These are phyloP conservation scores for Hygrocybe punicea DNA, from an alignment of 768 basidiomycete genomes.

Conservation along the genomic window DNA sequence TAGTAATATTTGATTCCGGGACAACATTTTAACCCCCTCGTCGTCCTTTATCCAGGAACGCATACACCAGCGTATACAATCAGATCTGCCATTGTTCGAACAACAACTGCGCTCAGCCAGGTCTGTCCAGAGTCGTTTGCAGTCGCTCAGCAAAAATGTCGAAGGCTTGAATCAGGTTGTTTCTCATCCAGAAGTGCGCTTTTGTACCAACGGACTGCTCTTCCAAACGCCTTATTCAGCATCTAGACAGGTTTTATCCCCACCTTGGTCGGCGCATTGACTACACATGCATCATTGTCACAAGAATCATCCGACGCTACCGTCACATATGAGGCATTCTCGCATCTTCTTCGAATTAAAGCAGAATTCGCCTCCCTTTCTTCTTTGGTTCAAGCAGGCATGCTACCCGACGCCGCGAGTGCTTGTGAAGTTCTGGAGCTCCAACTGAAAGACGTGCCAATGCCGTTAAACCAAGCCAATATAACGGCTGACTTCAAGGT, in stretches of 20 bases:
- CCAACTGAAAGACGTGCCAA: constrained; percentile 47
- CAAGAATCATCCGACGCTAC: constrained; percentile 60
- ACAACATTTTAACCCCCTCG: not conserved
- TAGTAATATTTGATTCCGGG: not conserved
- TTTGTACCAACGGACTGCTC: not conserved
- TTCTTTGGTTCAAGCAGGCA: constrained; percentile 50
- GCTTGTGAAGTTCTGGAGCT: constrained; percentile 41
- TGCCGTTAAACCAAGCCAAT: constrained; percentile 48
- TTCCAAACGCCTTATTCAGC: constrained; percentile 7
- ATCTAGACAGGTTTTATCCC: constrained; percentile 67
- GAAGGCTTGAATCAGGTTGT: constrained; percentile 49
- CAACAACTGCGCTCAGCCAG: constrained; percentile 58
- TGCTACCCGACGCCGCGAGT: constrained; percentile 61
- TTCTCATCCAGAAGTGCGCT: constrained; percentile 57
- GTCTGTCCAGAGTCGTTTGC: constrained; percentile 60
- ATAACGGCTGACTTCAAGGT: constrained; percentile 61
- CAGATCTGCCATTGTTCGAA: constrained; percentile 61
- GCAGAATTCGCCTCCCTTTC: constrained; percentile 44
- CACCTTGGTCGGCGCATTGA: constrained; percentile 50
- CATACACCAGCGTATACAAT: constrained; percentile 71
- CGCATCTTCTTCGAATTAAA: constrained; percentile 54
- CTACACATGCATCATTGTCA: constrained; percentile 58
- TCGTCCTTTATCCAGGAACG: constrained; percentile 47
- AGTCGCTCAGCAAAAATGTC: constrained; percentile 50
- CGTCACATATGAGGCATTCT: constrained; percentile 47